Evolutionary conservation across 2,329 filamentous ascomycete species (phyloP), one percentile per base, ranked within the genome.

Genomic region (Beauveria caledonica): DNA sequence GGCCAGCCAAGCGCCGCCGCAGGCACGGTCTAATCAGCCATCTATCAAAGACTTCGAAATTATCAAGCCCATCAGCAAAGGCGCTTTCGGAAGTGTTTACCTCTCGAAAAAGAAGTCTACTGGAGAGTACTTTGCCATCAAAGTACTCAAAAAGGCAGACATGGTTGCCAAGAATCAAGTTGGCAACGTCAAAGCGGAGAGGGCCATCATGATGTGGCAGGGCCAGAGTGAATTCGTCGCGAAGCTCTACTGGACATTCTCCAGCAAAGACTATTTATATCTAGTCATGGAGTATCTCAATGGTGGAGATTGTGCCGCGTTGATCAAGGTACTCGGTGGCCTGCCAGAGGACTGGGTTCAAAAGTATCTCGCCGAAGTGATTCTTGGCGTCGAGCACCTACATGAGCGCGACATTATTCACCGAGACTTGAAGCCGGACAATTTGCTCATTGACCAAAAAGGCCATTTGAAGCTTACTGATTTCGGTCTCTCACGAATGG

Each of bases 181-280:
- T 67, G 96, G 94, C 66, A 99, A 99, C 70, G 94, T 99, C 69
- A 97, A 99, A 75, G 94, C 95, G 9, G 94, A 99, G 75, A 85
- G 94, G 66, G 95, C 95, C 23, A 99, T 99, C 71, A 97, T 99
- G 94, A 99, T 99, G 94, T 97, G 94, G 90, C 94, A 99, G 76
- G 94, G 94, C 23, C 92, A 97, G 73, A 99, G 95, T 72, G 94
- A 99, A 62, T 99, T 99, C 72, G 94, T 99, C 61, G 94, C 94
- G 27, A 99, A 99, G 77, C 82, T 99, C 13, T 99, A 97, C 76
- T 99, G 95, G 95, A 99, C 94, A 0, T 99, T 99, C 70, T 96
- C 94, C 4, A 99, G 93, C 80, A 99, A 99, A 71, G 94, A 99
- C 70, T 99, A 97, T 70, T 85, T 99, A 25, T 99, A 97, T 71